phyloP scores from a whole-genome alignment of 2,329 filamentous ascomycete genomes.

The Ophiocordyceps robertsii region DNA sequence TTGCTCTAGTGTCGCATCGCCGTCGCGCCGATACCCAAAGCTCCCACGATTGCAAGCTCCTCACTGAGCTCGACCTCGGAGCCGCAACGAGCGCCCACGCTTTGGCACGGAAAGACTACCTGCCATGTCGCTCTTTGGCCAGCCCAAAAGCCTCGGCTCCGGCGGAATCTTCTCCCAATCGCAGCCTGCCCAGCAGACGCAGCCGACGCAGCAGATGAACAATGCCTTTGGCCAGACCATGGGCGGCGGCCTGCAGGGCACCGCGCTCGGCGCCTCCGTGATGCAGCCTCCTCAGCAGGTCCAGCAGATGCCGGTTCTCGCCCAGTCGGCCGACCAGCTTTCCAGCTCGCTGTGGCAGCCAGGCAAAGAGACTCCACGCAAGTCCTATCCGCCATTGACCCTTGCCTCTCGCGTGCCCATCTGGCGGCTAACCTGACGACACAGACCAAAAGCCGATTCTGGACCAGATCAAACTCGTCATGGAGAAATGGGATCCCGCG shows the following conservation, averaged over 20 bases:
- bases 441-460: constrained; percentile 55
- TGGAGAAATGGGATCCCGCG: constrained; percentile 61
- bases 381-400: constrained; percentile 5
- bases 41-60: constrained; percentile 1
- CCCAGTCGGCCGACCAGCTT: constrained; percentile 31
- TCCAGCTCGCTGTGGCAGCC: constrained; percentile 40
- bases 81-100: background rate
- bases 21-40: too few species aligned
- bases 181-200: constrained; percentile 18
- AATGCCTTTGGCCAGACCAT: constrained; percentile 17
- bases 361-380: constrained; percentile 35
- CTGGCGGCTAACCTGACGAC: constrained; percentile 1
- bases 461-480: constrained; percentile 58
- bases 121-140: constrained; percentile 26
- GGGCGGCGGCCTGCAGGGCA: constrained; percentile 22
- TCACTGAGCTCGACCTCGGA: constrained; percentile 2
- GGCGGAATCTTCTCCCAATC: constrained; percentile 24
- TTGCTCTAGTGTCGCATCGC: too few species aligned
- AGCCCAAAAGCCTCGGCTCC: constrained; percentile 19
- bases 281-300: constrained; percentile 24
- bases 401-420: background rate
- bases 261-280: constrained; percentile 14
- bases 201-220: constrained; percentile 11
- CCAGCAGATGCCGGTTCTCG: constrained; percentile 27
- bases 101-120: background rate